phyloP scores from a whole-genome alignment of 495 filamentous ascomycete genomes.

The Aspergillus carlsbadensis region DNA sequence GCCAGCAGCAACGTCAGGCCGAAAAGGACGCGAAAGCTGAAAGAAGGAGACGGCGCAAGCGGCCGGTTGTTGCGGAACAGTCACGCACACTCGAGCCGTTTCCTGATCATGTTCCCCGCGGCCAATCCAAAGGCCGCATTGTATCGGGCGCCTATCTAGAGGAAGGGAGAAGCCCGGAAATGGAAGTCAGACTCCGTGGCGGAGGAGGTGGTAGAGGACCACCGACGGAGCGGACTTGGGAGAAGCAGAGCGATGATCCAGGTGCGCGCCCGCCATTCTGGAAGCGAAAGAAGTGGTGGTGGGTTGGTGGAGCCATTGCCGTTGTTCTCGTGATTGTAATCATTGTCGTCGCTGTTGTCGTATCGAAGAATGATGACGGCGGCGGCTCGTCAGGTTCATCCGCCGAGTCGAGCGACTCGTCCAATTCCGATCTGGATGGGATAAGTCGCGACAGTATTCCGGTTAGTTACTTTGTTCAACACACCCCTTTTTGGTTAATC shows the following conservation, averaged over 20 bases:
- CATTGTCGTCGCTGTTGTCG: constrained; percentile 69
- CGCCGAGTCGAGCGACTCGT: not conserved
- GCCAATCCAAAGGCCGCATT: constrained; percentile 54
- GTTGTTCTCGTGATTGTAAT: constrained; percentile 68
- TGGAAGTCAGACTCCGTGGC: constrained; percentile 40
- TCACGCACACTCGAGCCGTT: constrained; percentile 28
- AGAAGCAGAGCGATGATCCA: constrained; percentile 36
- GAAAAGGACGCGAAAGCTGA: constrained; percentile 37
- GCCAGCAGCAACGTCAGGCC: constrained; percentile 20
- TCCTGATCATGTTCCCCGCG: constrained; percentile 30
- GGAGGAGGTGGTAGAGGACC: constrained; percentile 36
- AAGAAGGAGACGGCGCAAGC: constrained; percentile 34
- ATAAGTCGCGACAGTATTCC: constrained; percentile 66
- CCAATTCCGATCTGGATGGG: constrained; percentile 55
- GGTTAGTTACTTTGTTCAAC: constrained; percentile 25
- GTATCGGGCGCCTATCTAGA: constrained; percentile 70
- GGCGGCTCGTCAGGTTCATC: constrained; percentile 6
- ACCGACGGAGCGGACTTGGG: constrained; percentile 27
- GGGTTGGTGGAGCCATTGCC: constrained; percentile 40
- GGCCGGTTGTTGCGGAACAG: constrained; percentile 28
- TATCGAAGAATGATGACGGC: constrained; percentile 61
- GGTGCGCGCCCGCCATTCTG: constrained; percentile 27
- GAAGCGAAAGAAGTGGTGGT: constrained; percentile 37
- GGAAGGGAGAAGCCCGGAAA: constrained; percentile 52
- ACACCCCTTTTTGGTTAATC: not conserved